These are phyloP conservation scores for Sclerotinia sclerotiorum DNA, from an alignment of 2,329 filamentous ascomycete genomes.

Conservation along the genomic window DNA sequence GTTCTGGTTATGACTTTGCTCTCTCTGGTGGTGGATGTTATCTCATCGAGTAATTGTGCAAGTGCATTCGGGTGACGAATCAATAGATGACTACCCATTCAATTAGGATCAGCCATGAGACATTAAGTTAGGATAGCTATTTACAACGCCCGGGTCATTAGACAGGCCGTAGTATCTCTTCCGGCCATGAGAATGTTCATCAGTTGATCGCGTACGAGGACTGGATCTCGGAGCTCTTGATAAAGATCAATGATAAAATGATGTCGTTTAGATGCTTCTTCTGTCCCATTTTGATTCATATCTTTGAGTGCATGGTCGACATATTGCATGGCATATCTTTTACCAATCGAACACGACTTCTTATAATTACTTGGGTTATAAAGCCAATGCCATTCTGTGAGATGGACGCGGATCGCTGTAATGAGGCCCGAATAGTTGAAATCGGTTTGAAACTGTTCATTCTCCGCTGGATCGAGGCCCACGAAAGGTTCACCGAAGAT, in stretches of 20 bases:
- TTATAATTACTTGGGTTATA: background rate
- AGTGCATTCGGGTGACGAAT: constrained; percentile 26
- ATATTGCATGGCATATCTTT: constrained; percentile 5
- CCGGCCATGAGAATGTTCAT: constrained; percentile 44
- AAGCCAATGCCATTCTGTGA: constrained; percentile 7
- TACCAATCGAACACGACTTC: background rate
- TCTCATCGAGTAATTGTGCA: constrained; percentile 17
- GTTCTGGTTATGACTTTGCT: background rate
- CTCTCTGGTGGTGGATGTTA: background rate
- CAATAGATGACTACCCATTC: constrained; percentile 19
- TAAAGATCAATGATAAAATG: background rate
- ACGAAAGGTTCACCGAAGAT: constrained; percentile 49
- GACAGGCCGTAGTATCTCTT: constrained; percentile 45
- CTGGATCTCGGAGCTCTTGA: constrained; percentile 42
- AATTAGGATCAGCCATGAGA: background rate
- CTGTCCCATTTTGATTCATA: background rate
- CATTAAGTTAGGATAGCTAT: background rate
- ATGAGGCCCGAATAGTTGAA: background rate
- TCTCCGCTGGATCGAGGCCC: background rate
- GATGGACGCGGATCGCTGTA: background rate
- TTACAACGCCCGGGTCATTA: constrained; percentile 44
- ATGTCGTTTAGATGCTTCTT: background rate
- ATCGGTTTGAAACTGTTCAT: background rate
- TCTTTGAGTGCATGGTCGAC: constrained; percentile 7
- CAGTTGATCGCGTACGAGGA: constrained; percentile 39